Conservation (phyloP, 225 moss, liverwort and hornwort species). For the Neckera pumila region DNA sequence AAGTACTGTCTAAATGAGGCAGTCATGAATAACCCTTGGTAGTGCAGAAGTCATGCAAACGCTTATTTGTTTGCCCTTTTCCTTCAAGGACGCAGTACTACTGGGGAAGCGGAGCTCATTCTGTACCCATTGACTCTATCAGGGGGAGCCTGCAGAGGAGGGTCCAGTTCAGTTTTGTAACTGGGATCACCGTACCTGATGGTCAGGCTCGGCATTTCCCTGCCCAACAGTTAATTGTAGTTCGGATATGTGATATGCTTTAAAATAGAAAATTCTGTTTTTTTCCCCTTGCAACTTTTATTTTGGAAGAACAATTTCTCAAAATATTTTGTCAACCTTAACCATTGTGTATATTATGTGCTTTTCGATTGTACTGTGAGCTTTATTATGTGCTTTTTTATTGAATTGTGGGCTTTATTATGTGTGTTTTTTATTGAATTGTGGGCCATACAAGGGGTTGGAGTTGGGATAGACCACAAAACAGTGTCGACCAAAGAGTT, state of each 20-base stretch:
- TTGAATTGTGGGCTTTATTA: too few species aligned
- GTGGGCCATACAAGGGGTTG: neutral
- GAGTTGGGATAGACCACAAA: too few species aligned
- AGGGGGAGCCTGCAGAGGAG: neutral
- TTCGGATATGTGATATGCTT: neutral
- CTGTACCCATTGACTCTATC: neutral
- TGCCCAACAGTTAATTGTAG: too few species aligned
- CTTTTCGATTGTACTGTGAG: neutral
- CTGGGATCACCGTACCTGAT: neutral
- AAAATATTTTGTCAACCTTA: neutral
- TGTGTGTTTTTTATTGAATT: too few species aligned
- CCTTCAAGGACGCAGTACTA: neutral
- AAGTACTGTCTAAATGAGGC: neutral
- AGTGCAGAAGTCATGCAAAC: neutral
- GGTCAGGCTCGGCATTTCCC: neutral
- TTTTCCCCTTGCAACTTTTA: neutral
- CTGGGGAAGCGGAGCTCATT: neutral
- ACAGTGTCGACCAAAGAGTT: too few species aligned
- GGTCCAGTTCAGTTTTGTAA: neutral
- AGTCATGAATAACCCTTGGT: neutral
- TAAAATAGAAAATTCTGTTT: neutral
- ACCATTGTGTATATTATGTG: too few species aligned
- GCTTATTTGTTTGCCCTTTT: neutral
- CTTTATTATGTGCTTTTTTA: neutral
- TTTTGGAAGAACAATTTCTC: neutral